These are phyloP conservation scores for Xylariales sp. DNA, from an alignment of 2,329 filamentous ascomycete genomes.

Conservation along the genomic window DNA sequence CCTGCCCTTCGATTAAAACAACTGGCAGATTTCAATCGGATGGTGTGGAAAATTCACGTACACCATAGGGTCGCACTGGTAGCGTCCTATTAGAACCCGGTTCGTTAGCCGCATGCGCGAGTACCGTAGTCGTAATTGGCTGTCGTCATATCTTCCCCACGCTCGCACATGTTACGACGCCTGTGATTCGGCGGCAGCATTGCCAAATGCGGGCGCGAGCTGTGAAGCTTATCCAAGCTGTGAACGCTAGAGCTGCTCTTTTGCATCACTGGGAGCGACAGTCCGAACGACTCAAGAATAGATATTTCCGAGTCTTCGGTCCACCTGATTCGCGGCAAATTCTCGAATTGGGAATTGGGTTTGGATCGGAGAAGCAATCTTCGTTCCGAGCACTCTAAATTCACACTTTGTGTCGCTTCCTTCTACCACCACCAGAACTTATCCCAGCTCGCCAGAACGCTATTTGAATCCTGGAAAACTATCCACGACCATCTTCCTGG, in stretches of 20 bases:
- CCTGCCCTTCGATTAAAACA: too few species aligned
- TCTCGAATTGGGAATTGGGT: neutral
- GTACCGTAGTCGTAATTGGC: constrained; percentile 22
- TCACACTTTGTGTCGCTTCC: neutral
- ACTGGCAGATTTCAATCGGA: too few species aligned
- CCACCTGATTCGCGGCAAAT: neutral
- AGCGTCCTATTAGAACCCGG: constrained; percentile 22
- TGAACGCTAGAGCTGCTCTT: constrained; percentile 6
- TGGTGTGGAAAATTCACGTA: too few species aligned
- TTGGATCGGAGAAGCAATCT: neutral
- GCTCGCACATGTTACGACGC: constrained; percentile 9
- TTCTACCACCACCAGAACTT: neutral
- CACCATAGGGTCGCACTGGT: too few species aligned
- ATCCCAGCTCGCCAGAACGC: too few species aligned
- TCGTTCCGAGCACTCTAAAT: neutral
- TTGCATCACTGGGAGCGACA: constrained; percentile 9
- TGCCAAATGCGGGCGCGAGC: constrained; percentile 10
- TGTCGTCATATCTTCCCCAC: constrained; percentile 24
- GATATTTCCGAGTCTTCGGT: neutral
- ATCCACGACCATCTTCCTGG: too few species aligned
- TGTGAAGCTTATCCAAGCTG: constrained; percentile 6
- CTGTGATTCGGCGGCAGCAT: constrained; percentile 13
- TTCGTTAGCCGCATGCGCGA: constrained; percentile 25
- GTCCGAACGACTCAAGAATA: neutral
- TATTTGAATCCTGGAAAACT: too few species aligned